Percentiles rank a stretch among this genome's conserved stretches.
Conservation (phyloP, 495 filamentous ascomycete species). For the Tetracladium marchalianum region DNA sequence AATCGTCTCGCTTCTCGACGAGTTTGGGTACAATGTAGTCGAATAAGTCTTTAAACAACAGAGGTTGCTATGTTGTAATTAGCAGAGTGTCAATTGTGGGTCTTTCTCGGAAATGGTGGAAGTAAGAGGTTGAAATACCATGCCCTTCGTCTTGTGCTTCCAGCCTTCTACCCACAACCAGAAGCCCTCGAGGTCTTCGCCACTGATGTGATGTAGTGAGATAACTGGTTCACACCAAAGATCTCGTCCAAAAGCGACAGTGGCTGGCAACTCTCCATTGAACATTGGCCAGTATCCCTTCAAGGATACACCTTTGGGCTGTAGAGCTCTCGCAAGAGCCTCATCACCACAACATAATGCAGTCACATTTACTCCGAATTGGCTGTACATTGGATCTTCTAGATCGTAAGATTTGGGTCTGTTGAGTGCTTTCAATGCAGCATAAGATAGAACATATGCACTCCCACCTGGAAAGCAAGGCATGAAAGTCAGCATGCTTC, state of each 20-base stretch:
- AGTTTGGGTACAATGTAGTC: conserved; percentile 1
- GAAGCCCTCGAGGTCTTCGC: conserved; percentile 1
- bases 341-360: conserved; percentile 4
- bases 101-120: not conserved
- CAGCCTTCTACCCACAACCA: conserved; percentile 5
- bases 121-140: not conserved
- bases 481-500: no score
- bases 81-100: not conserved
- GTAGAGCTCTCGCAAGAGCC: not conserved
- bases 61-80: conserved; percentile 1
- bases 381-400: not conserved
- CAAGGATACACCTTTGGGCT: not conserved
- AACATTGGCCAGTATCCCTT: conserved; percentile 11
- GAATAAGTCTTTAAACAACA: conserved; percentile 6
- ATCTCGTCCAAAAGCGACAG: conserved; percentile 4
- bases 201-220: conserved; percentile 16
- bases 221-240: conserved; percentile 15
- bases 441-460: conserved; percentile 2
- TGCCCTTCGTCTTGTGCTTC: conserved; percentile 2
- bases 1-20: not conserved
- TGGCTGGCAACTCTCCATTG: conserved; percentile 11
- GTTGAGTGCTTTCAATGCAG: conserved; percentile 1
- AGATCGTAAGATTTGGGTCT: not conserved
- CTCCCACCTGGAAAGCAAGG: not conserved
- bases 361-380: conserved; percentile 4